phyloP scores from a whole-genome alignment of 2,329 filamentous ascomycete species.

The Talaromyces sp. region DNA sequence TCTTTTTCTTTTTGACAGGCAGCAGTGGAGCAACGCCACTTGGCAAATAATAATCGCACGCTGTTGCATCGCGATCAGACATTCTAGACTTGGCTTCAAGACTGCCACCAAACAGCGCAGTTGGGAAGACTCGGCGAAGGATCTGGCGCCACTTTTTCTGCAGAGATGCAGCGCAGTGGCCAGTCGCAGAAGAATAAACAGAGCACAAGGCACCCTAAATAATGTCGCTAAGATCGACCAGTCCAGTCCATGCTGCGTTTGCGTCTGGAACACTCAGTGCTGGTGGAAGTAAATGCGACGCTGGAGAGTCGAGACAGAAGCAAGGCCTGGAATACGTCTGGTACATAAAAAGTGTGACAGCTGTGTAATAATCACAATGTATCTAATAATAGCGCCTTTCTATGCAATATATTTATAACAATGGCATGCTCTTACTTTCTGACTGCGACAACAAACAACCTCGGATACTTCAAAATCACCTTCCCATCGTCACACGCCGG shows the following conservation, averaged over 20 bases:
- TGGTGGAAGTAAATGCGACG: not conserved
- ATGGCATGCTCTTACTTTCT: constrained; percentile 9
- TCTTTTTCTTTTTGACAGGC: not conserved
- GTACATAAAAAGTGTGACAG: not conserved
- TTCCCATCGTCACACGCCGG: constrained; percentile 43
- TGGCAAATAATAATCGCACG: not conserved
- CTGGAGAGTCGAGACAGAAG: not conserved
- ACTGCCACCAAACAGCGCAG: no score
- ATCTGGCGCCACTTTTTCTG: not conserved
- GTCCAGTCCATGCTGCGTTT: not conserved
- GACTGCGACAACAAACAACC: constrained; percentile 19
- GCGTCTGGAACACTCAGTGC: no score
- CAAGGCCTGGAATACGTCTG: not conserved
- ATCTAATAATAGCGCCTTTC: not conserved
- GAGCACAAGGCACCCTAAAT: no score
- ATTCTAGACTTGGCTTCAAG: not conserved
- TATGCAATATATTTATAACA: not conserved
- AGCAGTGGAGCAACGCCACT: not conserved
- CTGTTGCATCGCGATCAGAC: not conserved
- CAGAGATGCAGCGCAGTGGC: not conserved
- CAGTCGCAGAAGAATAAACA: not conserved
- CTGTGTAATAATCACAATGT: not conserved
- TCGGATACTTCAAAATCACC: constrained; percentile 43
- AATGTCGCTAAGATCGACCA: not conserved
- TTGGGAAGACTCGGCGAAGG: not conserved